Percentiles rank a stretch among this genome's conserved stretches.
Evolutionary conservation across 192 early-diverging fungal genomes (phyloP).

Genomic region (Coemansia reversa): DNA sequence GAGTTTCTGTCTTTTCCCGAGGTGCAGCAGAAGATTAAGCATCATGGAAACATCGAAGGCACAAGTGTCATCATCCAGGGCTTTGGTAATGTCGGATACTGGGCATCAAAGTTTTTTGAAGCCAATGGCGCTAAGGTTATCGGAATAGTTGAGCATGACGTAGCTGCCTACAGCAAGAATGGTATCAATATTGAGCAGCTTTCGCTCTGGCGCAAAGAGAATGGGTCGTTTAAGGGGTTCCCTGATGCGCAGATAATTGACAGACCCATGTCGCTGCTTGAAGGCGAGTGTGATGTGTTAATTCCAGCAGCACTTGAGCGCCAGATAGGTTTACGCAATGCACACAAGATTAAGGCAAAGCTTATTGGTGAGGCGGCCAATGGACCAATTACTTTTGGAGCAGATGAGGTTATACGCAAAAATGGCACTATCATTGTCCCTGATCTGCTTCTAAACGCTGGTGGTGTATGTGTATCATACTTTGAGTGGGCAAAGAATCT

Average conservation of each 20-base stretch:
- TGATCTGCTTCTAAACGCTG: slow-evolving; percentile 76
- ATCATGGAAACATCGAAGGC: slow-evolving; percentile 61
- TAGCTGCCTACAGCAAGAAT: slow-evolving; percentile 60
- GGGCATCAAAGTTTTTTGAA: slow-evolving; percentile 79
- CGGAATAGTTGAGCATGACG: slow-evolving; percentile 72
- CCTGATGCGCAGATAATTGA: slow-evolving; percentile 62
- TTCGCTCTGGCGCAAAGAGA: slow-evolving; percentile 60
- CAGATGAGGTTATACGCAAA: slow-evolving; percentile 63
- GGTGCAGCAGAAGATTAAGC: slow-evolving; percentile 67
- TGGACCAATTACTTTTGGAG: slow-evolving; percentile 74
- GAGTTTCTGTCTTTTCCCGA: slow-evolving; percentile 80
- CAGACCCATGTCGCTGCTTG: slow-evolving; percentile 57
- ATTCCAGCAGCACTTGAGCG: slow-evolving; percentile 82
- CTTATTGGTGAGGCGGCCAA: slow-evolving; percentile 81
- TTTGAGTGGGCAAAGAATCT: slow-evolving; percentile 85
- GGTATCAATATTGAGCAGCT: slow-evolving; percentile 70
- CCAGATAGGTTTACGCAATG: slow-evolving; percentile 74
- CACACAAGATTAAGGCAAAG: slow-evolving; percentile 73
- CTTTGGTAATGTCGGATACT: slow-evolving; percentile 85
- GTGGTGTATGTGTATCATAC: slow-evolving; percentile 83
- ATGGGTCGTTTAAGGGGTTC: slow-evolving; percentile 69
- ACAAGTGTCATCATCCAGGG: slow-evolving; percentile 74
- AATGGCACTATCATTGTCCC: slow-evolving; percentile 68
- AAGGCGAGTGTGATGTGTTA: slow-evolving; percentile 77
- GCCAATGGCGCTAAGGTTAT: slow-evolving; percentile 75